Conservation (phyloP, 441 rosid genomes). For the Sinapis alba region DNA sequence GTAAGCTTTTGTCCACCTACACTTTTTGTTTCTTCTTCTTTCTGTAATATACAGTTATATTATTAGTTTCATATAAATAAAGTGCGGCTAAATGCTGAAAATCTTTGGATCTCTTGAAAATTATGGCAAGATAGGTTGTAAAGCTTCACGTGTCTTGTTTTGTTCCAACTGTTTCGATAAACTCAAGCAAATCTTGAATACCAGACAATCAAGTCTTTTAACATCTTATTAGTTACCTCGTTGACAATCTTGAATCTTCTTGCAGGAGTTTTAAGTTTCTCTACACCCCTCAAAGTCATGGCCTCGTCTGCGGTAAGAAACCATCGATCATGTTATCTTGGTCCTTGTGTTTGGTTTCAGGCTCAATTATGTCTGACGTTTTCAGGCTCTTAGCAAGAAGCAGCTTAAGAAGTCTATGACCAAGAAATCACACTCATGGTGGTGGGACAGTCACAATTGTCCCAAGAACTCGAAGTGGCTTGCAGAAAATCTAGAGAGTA, state of each 20-base stretch:
- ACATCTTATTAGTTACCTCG: neutral
- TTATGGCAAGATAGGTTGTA: constrained; percentile 15
- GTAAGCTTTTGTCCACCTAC: constrained; percentile 12
- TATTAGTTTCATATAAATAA: constrained; percentile 2
- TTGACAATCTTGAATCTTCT: constrained; percentile 19
- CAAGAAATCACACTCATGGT: constrained; percentile 90
- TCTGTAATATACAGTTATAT: neutral
- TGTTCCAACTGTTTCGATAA: neutral
- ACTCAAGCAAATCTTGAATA: neutral
- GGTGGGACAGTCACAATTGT: constrained; percentile 94
- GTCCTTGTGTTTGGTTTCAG: constrained; percentile 28
- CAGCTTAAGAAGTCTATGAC: constrained; percentile 60
- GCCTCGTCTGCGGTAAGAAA: constrained; percentile 37
- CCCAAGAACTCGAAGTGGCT: constrained; percentile 93
- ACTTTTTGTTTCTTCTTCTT: constrained; percentile 9
- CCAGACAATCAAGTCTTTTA: neutral
- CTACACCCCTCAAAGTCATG: constrained; percentile 19
- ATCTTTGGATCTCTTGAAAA: constrained; percentile 9
- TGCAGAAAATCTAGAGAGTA: constrained; percentile 89
- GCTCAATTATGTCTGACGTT: constrained; percentile 11
- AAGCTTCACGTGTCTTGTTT: constrained; percentile 33
- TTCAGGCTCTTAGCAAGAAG: constrained; percentile 49
- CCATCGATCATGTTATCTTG: neutral
- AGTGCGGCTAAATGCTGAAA: constrained; percentile 5
- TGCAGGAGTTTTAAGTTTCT: constrained; percentile 7